phyloP scores from a whole-genome alignment of 2,329 filamentous ascomycete species.

The Amphichorda felina region DNA sequence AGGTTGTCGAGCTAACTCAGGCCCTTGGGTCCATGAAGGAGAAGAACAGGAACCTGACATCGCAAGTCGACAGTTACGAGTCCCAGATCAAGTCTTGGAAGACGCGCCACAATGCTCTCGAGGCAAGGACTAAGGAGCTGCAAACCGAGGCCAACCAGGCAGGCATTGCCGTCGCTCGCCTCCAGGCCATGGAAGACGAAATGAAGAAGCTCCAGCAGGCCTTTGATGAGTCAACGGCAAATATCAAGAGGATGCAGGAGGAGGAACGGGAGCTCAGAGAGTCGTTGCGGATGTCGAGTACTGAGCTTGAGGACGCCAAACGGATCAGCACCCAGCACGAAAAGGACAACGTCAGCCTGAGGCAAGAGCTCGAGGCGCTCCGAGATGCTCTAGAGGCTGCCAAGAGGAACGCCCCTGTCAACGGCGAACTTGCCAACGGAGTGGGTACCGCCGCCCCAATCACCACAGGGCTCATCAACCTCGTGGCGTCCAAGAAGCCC shows the following conservation, averaged over 20 bases:
- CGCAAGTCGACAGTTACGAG: slow-evolving; percentile 92
- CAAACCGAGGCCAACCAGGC: slow-evolving; percentile 96
- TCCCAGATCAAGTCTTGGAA: slow-evolving; percentile 94
- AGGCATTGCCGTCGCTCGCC: slow-evolving; percentile 82
- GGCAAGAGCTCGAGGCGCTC: slow-evolving; percentile 79
- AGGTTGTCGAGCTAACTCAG: slow-evolving; percentile 96
- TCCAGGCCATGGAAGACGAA: slow-evolving; percentile 87
- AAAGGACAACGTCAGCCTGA: slow-evolving; percentile 72
- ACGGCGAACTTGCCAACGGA: slow-evolving; percentile 42
- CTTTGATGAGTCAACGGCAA: slow-evolving; percentile 81
- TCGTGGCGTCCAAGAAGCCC: slow-evolving; percentile 93
- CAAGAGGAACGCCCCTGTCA: slow-evolving; percentile 64
- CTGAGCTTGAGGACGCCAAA: slow-evolving; percentile 71
- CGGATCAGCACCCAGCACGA: slow-evolving; percentile 66
- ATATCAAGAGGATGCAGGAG: slow-evolving; percentile 88
- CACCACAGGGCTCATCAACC: slow-evolving; percentile 77
- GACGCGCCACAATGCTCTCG: slow-evolving; percentile 78
- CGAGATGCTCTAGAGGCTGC: slow-evolving; percentile 87
- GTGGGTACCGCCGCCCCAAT: slow-evolving; percentile 32
- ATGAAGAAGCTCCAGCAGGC: slow-evolving; percentile 83
- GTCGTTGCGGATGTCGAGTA: slow-evolving; percentile 63
- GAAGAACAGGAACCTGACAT: slow-evolving; percentile 82
- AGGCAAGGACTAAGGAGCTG: slow-evolving; percentile 82
- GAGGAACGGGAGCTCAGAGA: slow-evolving; percentile 82
- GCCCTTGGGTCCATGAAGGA: slow-evolving; percentile 83